Conservation (phyloP, 163 green algal species). For the Coccomyxa subellipsoidea region DNA sequence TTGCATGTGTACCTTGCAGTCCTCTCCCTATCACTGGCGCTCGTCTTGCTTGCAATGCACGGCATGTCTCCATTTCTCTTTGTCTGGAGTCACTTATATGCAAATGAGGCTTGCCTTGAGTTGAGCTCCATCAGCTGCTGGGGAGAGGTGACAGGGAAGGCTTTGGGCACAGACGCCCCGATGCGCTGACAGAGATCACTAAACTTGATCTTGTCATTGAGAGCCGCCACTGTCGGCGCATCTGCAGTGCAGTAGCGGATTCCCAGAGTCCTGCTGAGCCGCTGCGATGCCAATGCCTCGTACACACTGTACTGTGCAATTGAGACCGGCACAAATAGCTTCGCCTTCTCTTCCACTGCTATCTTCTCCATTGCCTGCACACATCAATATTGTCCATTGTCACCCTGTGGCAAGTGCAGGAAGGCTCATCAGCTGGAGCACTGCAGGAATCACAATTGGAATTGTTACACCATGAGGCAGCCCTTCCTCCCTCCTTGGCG, state of each 20-base stretch:
- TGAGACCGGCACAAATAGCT: conserved; percentile 36
- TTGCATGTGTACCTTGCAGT: too few species aligned
- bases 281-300: conserved; percentile 28
- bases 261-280: conserved; percentile 9
- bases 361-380: conserved; percentile 24
- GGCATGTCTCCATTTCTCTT: background rate
- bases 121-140: conserved; percentile 30
- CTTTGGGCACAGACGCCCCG: conserved; percentile 19
- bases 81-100: background rate
- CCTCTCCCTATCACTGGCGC: too few species aligned
- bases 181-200: conserved; percentile 23
- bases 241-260: conserved; percentile 20
- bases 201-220: conserved; percentile 38
- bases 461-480: too few species aligned
- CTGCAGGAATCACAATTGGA: too few species aligned
- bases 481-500: too few species aligned
- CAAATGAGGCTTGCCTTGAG: background rate
- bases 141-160: conserved; percentile 20
- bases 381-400: background rate
- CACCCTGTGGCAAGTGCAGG: too few species aligned
- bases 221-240: conserved; percentile 13
- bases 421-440: too few species aligned
- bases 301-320: conserved; percentile 33
- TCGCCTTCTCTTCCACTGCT: conserved; percentile 14
- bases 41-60: background rate